Evolutionary conservation across 306 rosid species (phyloP), one percentile per base, ranked within the genome.

Genomic region (Cyamopsis tetragonoloba): DNA sequence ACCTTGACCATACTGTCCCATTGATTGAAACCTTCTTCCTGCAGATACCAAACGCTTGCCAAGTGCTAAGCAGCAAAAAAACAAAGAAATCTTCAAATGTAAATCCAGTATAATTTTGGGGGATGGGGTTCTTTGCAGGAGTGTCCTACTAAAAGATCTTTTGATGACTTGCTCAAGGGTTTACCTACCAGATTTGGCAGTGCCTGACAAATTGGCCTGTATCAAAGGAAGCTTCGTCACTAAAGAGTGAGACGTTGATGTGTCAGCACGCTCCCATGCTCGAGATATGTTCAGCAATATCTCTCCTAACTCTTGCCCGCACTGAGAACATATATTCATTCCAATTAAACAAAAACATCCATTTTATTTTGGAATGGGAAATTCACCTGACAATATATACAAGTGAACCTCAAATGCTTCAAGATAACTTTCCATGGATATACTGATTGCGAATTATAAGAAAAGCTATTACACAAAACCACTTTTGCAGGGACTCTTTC

Each of bases 1-100:
- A 19, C 96, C 98, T 80, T 86, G 81, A 76, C 96, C 98, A 75
- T 86, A 92, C 74, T 84, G 92, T 37, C 98, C 96, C 98, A 92
- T 89, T 41, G 96, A 84, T 71, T 92, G 96, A 79, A 89, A 92
- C 77, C 93, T 86, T 86, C 81, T 84, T 59, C 96, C 98, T 41
- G 96, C 84, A 43, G 95, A 76, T 55, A 82, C 73, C 79, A 92
- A 77, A 20, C 96, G 95, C 84, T 78, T 92, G 71, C 98, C 98
- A 30, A 92, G 80, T 55, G 89, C 98, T 92, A 55, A 74, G 61
- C 59, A 85, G 76, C 71, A 44, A 71, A 62, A 60, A 32, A 72
- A 56, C 50, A 64, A 73, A 50, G 31, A 76, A 66, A 72, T 35
- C 44, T 72, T 80, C 50, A 70, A 63, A 69, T n/a, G 48, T 58